A percentile compares a stretch with the other conserved stretches of the same genome.
phyloP scores from a whole-genome alignment of 2,329 filamentous ascomycete genomes.

The Neocatenulostroma microsporum region DNA sequence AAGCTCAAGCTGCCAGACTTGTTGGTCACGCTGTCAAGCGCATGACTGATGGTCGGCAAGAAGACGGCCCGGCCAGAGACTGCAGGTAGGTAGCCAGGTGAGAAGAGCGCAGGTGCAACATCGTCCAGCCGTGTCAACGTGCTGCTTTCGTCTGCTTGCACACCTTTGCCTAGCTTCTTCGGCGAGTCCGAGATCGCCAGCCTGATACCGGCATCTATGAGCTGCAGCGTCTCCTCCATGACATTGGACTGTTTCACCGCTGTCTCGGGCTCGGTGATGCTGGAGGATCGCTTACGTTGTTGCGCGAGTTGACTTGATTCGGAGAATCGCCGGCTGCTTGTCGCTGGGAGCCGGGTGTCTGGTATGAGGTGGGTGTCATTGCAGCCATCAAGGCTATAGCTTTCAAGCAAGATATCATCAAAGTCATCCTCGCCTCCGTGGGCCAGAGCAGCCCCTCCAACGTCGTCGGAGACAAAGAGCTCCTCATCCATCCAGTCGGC shows the following conservation, averaged over 20 bases:
- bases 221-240: not conserved
- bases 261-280: not conserved
- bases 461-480: too few species aligned
- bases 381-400: too few species aligned
- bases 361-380: too few species aligned
- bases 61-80: slow-evolving; percentile 25
- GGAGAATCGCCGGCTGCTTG: too few species aligned
- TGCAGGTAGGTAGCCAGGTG: slow-evolving; percentile 30
- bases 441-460: too few species aligned
- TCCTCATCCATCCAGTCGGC: too few species aligned
- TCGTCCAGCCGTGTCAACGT: slow-evolving; percentile 29
- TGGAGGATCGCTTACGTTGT: not conserved
- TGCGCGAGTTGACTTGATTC: too few species aligned
- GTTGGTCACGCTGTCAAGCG: slow-evolving; percentile 15
- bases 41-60: slow-evolving; percentile 33
- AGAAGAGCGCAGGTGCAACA: slow-evolving; percentile 35
- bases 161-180: slow-evolving; percentile 15
- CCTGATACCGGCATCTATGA: slow-evolving; percentile 32
- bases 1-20: too few species aligned
- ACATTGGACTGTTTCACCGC: not conserved
- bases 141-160: slow-evolving; percentile 28
- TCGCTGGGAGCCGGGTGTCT: too few species aligned
- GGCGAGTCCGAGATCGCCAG: slow-evolving; percentile 28
- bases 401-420: too few species aligned
- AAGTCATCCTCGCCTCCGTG: too few species aligned